Evolutionary conservation across 441 rosid genomes (phyloP).

Genomic region (Erysimum cheiri): DNA sequence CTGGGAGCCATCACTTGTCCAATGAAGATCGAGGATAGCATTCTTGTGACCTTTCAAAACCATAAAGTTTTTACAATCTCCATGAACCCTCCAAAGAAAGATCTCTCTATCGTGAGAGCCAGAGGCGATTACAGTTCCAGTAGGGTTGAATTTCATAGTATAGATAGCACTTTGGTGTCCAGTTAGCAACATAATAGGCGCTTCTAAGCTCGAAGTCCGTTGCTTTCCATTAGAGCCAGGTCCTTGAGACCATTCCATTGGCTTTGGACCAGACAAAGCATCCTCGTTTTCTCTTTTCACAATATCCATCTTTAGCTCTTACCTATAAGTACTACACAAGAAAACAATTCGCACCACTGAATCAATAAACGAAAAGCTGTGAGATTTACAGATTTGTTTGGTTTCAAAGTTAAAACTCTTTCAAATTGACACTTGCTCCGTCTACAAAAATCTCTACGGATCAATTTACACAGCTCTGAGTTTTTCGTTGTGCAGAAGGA

Average conservation of each 20-base stretch:
- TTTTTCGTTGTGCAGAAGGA: not conserved
- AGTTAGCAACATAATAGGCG: conserved; percentile 75
- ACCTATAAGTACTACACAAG: not conserved
- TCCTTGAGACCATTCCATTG: conserved; percentile 77
- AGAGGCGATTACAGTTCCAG: conserved; percentile 77
- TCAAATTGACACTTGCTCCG: not conserved
- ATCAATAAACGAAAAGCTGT: conserved; percentile 8
- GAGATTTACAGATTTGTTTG: not conserved
- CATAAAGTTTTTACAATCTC: conserved; percentile 88
- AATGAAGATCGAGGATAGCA: conserved; percentile 82
- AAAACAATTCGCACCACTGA: not conserved
- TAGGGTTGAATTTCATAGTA: conserved; percentile 80
- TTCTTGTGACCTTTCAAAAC: conserved; percentile 86
- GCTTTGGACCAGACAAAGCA: conserved; percentile 41
- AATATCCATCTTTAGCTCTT: conserved; percentile 60
- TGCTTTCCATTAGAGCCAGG: conserved; percentile 46
- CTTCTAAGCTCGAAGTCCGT: conserved; percentile 74
- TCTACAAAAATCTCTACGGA: not conserved
- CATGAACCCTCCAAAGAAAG: conserved; percentile 77
- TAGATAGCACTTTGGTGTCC: conserved; percentile 84
- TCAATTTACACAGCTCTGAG: not conserved
- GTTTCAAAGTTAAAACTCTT: too few species aligned
- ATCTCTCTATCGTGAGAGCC: conserved; percentile 90
- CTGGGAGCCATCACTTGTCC: conserved; percentile 83
- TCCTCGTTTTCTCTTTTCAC: conserved; percentile 54